Evolutionary conservation across 768 basidiomycete genomes (phyloP), one percentile per base, ranked within the genome.

Genomic region (Tulasnella sp.): DNA sequence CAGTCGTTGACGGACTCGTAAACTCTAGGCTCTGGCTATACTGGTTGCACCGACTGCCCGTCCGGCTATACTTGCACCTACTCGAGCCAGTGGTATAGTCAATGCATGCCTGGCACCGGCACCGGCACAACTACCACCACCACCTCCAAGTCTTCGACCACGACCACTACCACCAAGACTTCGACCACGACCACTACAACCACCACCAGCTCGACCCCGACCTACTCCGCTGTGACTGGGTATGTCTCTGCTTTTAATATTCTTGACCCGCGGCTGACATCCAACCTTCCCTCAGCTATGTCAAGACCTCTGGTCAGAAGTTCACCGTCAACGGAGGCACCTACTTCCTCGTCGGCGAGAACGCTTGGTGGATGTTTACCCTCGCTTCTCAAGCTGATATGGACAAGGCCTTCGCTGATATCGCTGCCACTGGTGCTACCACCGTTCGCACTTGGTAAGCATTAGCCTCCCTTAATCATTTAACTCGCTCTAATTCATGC

Each of bases 361-460:
- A 89, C 80, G 85, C 88, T 1, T 89, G 89, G 81, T 89, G 88
- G 89, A 85, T 88, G 14, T 86, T 88, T 25, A 83, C 88, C 67
- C 84, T 80, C 78, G 86, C 85, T 15, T 84, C 84, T 76, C 82
- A 84, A 19, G 81, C 84, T 1, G 82, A 88, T 73, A 89, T 89
- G 84, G 84, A 88, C 80, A 78, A 83, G 54, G 83, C 88, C 0
- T 88, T 89, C 77, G 77, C 83, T 15, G 85, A 89, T 76, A 88
- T 90, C 38, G 87, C 86, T 2, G 82, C 79, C 0, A 81, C 86
- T 1, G 88, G 88, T 1, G 85, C 84, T 12, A 90, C 89, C 0
- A 85, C 85, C 11, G 87, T 89, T 54, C 85, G 88, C 71, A 88
- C 87, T 12, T 88, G 86, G 87, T 85, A 75, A 64, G 58, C 22